Evolutionary conservation across 1,284 basidiomycete species (phyloP).

Genomic region (Malassezia equina): DNA sequence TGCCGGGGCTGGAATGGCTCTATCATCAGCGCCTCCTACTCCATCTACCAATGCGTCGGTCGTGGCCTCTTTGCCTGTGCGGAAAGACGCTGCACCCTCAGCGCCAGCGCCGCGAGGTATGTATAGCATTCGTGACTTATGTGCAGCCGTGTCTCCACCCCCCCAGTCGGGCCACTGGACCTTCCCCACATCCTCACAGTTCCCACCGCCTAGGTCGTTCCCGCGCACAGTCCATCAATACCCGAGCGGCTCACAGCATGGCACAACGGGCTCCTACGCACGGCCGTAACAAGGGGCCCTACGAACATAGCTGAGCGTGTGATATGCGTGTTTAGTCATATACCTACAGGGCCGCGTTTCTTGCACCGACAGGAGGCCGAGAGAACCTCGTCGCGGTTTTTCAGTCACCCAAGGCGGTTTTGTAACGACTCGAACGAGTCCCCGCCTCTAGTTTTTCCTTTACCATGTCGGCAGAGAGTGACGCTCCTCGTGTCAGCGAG

Average conservation of each 20-base stretch:
- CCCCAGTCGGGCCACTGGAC: constrained; percentile 14
- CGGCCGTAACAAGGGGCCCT: not conserved
- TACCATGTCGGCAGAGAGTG: not conserved
- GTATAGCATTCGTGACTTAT: not conserved
- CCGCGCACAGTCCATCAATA: constrained; percentile 16
- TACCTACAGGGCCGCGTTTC: not conserved
- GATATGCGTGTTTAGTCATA: constrained; percentile 7
- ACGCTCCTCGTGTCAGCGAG: not conserved
- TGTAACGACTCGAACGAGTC: not conserved
- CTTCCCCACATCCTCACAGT: constrained; percentile 6
- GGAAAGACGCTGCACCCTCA: not conserved
- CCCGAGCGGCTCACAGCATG: constrained; percentile 7
- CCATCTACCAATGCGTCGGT: not conserved
- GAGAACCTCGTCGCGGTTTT: not conserved
- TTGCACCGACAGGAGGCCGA: not conserved
- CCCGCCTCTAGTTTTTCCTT: not conserved
- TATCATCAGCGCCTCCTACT: not conserved
- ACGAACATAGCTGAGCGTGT: not conserved
- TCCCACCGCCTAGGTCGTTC: constrained; percentile 16
- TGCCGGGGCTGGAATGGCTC: not conserved
- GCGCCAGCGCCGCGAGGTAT: not conserved
- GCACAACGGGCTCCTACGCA: not conserved
- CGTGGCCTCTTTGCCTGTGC: constrained; percentile 1
- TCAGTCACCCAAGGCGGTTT: not conserved
- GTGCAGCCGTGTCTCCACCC: constrained; percentile 11